Base-by-base conservation (phyloP, 73 alveolate genomes). In the Blepharisma stoltei region DNA sequence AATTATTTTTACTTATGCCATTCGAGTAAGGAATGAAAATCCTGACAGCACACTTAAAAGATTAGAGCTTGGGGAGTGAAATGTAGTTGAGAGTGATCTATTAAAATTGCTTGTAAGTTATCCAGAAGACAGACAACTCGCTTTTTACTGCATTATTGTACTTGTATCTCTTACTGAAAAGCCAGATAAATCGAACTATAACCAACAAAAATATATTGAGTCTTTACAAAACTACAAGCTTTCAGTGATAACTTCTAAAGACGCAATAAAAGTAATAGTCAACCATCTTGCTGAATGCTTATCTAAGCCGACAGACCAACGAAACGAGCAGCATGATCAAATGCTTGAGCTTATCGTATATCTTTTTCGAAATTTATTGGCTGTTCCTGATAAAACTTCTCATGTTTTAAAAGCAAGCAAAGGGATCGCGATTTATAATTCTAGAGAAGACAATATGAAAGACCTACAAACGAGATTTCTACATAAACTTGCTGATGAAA, bases 321-420 rank as follows among this genome's bases (percentile, higher is more conserved):
- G 89, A 55, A 81, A 67, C 18, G 81, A 88, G 50, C 85, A 83
- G 75, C 95, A 91, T 46, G 88, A 85, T 23, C 73, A 91, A 27
- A 84, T 91, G 92, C 78, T 88, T 49, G 97, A 91, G 54, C 78
- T 91, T 0, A 91, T 91, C 43, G 78, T 85, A 7, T 78, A 81
- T 6, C 83, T 91, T 6, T 84, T 91, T 68, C 84, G 81, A 65
- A 83, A 91, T 44, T 71, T 91, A 32, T 84, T 91, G 8, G 41
- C 76, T 0, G 88, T 90, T 48, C 94, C 93, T 6, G 97, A 90
- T 44, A 53, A 60, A 25, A 60, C 73, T 5, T 81, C 6, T 68
- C 66, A 27, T 66, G 54, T 18, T 48, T 77, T 21, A 55, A 84
- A 53, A 76, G 71, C 45, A 50, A 53, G 27, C 66, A 41, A 47